These are phyloP conservation scores for Geotrichum ghanense DNA, from an alignment of 805 yeast species.

Conservation along the genomic window DNA sequence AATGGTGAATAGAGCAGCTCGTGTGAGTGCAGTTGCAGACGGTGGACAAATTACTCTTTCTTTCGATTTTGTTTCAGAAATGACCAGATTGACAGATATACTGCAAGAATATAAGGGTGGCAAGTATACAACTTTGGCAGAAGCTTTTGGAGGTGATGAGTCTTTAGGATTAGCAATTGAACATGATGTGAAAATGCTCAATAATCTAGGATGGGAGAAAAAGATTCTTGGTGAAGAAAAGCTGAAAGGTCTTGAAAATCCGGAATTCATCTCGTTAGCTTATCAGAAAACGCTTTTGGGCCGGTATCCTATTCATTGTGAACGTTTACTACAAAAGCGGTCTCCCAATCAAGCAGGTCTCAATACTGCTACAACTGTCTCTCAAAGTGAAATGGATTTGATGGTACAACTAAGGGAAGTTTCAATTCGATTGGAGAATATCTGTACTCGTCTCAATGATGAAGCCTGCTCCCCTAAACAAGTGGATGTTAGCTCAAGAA, in stretches of 20 bases:
- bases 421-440: conserved; percentile 16
- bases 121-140: conserved; percentile 19
- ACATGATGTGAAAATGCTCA: conserved; percentile 51
- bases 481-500: neutral
- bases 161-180: conserved; percentile 47
- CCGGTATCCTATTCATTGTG: conserved; percentile 26
- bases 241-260: conserved; percentile 88
- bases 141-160: conserved; percentile 34
- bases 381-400: conserved; percentile 7
- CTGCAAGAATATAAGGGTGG: conserved; percentile 18
- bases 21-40: conserved; percentile 90
- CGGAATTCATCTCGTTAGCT: conserved; percentile 70
- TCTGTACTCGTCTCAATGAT: conserved; percentile 11
- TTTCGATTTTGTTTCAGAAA: conserved; percentile 66
- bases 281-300: conserved; percentile 58
- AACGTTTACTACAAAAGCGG: neutral
- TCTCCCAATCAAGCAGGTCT: conserved; percentile 6
- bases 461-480: neutral
- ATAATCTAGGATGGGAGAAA: conserved; percentile 57
- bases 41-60: conserved; percentile 96
- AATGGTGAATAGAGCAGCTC: conserved; percentile 89
- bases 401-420: conserved; percentile 11
- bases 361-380: conserved; percentile 4
- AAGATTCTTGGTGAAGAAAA: conserved; percentile 75
- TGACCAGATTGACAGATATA: conserved; percentile 32